Evolutionary conservation across 805 yeast genomes (phyloP).

Genomic region (Kurtzmaniella cleridarum): DNA sequence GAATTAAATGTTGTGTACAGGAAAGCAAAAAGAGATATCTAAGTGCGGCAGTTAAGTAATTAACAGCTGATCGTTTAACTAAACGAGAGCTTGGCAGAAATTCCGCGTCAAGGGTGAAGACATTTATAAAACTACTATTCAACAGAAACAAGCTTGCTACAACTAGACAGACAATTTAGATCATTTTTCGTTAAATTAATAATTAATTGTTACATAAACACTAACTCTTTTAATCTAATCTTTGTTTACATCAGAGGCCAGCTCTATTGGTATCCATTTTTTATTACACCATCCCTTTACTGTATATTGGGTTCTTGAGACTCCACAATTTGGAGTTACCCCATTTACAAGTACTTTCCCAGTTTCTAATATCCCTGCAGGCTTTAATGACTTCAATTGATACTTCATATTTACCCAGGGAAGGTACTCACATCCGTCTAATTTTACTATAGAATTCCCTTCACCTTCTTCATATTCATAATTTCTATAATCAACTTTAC

Average conservation of each 20-base stretch:
- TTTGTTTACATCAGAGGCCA: too few species aligned
- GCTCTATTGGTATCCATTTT: constrained; percentile 33
- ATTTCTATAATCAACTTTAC: constrained; percentile 13
- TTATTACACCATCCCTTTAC: constrained; percentile 47
- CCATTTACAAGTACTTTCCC: constrained; percentile 20
- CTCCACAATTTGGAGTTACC: constrained; percentile 32
- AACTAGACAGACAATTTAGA: too few species aligned
- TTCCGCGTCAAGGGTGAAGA: too few species aligned
- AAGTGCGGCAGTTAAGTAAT: too few species aligned
- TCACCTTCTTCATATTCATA: constrained; percentile 21
- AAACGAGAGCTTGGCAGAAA: too few species aligned
- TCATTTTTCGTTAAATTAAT: too few species aligned
- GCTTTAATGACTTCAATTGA: constrained; percentile 16
- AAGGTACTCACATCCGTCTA: constrained; percentile 13
- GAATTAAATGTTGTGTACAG: background rate
- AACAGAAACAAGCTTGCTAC: too few species aligned
- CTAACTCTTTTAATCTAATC: too few species aligned
- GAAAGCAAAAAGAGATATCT: too few species aligned
- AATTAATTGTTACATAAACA: too few species aligned
- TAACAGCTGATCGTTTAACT: too few species aligned
- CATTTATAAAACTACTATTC: too few species aligned
- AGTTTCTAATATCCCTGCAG: constrained; percentile 29
- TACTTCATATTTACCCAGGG: constrained; percentile 17
- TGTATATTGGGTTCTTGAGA: constrained; percentile 41
- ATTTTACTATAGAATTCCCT: constrained; percentile 12